Conservation (phyloP, 352 stramenopile genomes). For the Phytophthora crassamura region DNA sequence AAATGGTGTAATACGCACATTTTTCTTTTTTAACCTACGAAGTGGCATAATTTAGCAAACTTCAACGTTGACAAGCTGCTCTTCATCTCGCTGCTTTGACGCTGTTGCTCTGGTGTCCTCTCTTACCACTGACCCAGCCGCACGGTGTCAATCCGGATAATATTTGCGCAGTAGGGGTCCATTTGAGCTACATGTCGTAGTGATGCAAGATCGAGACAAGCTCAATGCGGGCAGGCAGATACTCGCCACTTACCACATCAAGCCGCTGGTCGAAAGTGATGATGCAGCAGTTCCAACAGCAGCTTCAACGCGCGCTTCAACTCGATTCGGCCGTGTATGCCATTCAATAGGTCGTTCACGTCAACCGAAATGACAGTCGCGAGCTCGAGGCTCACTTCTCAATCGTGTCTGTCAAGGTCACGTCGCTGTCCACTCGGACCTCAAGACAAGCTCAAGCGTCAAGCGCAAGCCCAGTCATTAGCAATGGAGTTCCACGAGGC, state of each 20-base stretch:
- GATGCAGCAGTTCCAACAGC: slow-evolving; percentile 19
- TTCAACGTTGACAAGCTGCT: too few species aligned
- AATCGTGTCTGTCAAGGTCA: slow-evolving; percentile 19
- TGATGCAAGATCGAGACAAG: too few species aligned
- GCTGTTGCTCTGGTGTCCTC: too few species aligned
- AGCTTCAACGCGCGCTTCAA: slow-evolving; percentile 19
- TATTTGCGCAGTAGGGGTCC: too few species aligned
- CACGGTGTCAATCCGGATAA: too few species aligned
- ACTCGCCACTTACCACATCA: too few species aligned
- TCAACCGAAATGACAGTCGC: slow-evolving; percentile 20
- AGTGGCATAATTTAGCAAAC: too few species aligned
- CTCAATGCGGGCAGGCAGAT: too few species aligned
- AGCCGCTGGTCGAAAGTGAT: slow-evolving; percentile 20
- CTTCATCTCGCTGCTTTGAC: too few species aligned
- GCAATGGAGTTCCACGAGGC: slow-evolving; percentile 68
- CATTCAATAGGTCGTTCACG: slow-evolving; percentile 25
- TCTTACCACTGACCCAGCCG: too few species aligned
- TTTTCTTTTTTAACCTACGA: too few species aligned
- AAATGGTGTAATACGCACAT: neutral
- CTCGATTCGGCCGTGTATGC: neutral
- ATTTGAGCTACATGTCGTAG: too few species aligned
- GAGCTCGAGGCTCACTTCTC: slow-evolving; percentile 20
- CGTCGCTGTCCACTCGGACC: neutral
- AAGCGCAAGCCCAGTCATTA: neutral
- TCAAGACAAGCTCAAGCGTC: neutral